These are phyloP conservation scores for Hygrophoropsis aurantiaca DNA, from an alignment of 768 basidiomycete genomes.

Conservation along the genomic window DNA sequence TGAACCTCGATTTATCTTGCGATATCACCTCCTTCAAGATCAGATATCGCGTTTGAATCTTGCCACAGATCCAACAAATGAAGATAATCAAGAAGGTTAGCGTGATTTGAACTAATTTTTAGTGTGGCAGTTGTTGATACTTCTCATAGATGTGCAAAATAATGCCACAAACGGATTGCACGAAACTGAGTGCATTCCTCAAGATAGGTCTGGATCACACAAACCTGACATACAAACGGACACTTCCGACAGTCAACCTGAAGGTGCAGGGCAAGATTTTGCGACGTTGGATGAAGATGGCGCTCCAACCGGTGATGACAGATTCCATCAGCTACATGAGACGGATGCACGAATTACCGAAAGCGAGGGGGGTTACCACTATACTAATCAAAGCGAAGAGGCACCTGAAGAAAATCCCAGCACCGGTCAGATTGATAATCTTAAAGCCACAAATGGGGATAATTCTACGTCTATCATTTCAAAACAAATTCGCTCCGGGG, in stretches of 20 bases:
- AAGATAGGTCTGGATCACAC: no score
- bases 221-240: no score
- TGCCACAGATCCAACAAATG: conserved; percentile 13
- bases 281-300: no score
- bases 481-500: conserved; percentile 19
- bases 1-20: conserved; percentile 62
- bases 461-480: conserved; percentile 5
- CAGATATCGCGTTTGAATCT: conserved; percentile 45
- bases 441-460: conserved; percentile 23
- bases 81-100: conserved; percentile 21
- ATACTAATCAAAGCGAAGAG: conserved; percentile 15
- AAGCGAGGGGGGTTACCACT: conserved; percentile 21
- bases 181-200: no score
- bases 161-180: no score
- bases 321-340: not conserved
- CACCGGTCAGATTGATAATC: conserved; percentile 27
- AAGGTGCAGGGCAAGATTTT: no score
- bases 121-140: no score
- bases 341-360: conserved; percentile 16
- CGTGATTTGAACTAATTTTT: no score
- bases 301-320: no score
- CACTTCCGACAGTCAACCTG: no score
- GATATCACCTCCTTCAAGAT: conserved; percentile 64
- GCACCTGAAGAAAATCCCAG: conserved; percentile 22
- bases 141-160: no score